phyloP scores from a whole-genome alignment of 1,139 yeast genomes.

The Hansenula lynferdii region DNA sequence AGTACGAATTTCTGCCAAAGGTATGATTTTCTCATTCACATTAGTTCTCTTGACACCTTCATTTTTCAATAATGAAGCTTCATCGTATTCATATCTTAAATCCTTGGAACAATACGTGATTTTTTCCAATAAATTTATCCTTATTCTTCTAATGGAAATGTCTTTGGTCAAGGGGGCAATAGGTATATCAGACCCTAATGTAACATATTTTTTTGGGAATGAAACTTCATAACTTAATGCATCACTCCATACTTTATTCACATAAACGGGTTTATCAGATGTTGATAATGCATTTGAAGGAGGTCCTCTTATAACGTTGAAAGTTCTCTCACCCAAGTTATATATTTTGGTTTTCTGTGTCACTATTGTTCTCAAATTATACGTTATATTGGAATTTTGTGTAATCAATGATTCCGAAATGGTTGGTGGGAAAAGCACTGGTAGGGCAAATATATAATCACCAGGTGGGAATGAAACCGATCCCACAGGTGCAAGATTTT shows the following conservation, averaged over 20 bases:
- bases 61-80: slow-evolving; percentile 37
- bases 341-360: slow-evolving; percentile 17
- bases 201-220: slow-evolving; percentile 69
- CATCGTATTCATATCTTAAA: slow-evolving; percentile 51
- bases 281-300: slow-evolving; percentile 73
- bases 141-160: slow-evolving; percentile 64
- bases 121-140: slow-evolving; percentile 68
- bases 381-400: slow-evolving; percentile 32
- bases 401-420: slow-evolving; percentile 63
- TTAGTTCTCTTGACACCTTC: slow-evolving; percentile 20
- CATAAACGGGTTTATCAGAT: slow-evolving; percentile 76
- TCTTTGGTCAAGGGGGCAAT: slow-evolving; percentile 67
- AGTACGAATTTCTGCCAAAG: slow-evolving; percentile 61
- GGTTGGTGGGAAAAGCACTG: slow-evolving; percentile 62
- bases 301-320: slow-evolving; percentile 59
- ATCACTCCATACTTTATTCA: slow-evolving; percentile 80
- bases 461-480: slow-evolving; percentile 42
- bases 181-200: slow-evolving; percentile 60
- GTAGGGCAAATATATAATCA: slow-evolving; percentile 71
- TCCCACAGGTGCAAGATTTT: slow-evolving; percentile 8
- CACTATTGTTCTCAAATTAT: slow-evolving; percentile 23
- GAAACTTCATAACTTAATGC: slow-evolving; percentile 73
- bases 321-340: slow-evolving; percentile 19
- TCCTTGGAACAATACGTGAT: slow-evolving; percentile 62
- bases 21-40: slow-evolving; percentile 46